phyloP scores from a whole-genome alignment of 306 rosid species.

The Crataegus laevigata region DNA sequence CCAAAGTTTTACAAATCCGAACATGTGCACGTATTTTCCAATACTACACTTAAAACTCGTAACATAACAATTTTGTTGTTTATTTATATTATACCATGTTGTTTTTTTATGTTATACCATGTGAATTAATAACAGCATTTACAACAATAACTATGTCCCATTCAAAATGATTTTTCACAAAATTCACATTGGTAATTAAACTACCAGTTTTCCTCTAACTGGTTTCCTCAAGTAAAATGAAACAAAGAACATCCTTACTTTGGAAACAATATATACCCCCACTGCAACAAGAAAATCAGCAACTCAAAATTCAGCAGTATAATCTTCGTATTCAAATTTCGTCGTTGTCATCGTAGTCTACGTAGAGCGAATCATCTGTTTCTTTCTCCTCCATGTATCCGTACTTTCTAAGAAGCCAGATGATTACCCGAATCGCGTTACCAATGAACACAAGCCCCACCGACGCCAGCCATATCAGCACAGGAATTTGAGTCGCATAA shows the following conservation, averaged over 20 bases:
- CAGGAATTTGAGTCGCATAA: constrained; percentile 15
- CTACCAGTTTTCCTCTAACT: too few relatives aligned
- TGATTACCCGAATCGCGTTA: neutral
- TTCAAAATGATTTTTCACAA: neutral
- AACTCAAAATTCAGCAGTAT: neutral
- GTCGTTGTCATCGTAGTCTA: constrained; percentile 13
- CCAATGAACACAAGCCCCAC: constrained; percentile 19
- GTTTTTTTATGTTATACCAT: too few relatives aligned
- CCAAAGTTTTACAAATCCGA: too few relatives aligned
- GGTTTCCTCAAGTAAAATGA: neutral
- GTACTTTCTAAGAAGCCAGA: constrained; percentile 15
- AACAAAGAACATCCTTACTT: neutral
- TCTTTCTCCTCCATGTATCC: constrained; percentile 15
- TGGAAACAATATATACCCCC: neutral
- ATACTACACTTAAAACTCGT: too few relatives aligned
- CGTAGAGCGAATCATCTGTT: neutral
- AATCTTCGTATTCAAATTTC: constrained; percentile 1
- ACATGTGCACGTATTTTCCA: too few relatives aligned
- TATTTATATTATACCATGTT: too few relatives aligned
- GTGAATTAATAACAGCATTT: too few relatives aligned
- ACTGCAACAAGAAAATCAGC: neutral
- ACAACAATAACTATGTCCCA: too few relatives aligned
- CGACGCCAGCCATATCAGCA: constrained; percentile 12
- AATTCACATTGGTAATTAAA: neutral
- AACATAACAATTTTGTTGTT: too few relatives aligned